phyloP scores from a whole-genome alignment of 1,284 basidiomycete genomes.

The Ganoderma sp. region DNA sequence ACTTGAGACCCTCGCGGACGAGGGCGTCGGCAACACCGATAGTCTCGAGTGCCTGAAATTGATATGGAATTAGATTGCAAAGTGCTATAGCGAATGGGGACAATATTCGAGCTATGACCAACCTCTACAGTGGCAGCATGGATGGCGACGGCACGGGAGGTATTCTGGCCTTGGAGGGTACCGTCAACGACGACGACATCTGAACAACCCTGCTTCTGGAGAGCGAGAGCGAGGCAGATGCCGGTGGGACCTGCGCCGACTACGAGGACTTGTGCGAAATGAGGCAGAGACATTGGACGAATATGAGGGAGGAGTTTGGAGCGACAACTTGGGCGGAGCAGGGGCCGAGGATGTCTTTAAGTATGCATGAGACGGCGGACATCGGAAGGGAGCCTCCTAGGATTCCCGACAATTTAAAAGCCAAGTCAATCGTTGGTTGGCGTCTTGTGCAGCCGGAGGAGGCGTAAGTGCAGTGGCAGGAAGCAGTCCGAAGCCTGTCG shows the following conservation, averaged over 20 bases:
- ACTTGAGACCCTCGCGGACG: constrained; percentile 47
- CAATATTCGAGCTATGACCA: background rate
- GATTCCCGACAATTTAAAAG: background rate
- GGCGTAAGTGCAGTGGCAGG: background rate
- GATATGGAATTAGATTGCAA: background rate
- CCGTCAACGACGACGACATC: constrained; percentile 58
- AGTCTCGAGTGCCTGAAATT: constrained; percentile 50
- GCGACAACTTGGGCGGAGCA: background rate
- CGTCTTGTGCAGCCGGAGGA: background rate
- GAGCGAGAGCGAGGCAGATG: constrained; percentile 50
- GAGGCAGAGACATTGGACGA: constrained; percentile 40
- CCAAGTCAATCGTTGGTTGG: background rate
- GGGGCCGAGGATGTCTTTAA: background rate
- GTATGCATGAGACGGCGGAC: background rate
- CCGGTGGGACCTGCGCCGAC: constrained; percentile 57
- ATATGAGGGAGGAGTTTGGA: background rate
- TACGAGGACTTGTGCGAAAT: constrained; percentile 46
- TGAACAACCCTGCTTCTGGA: constrained; percentile 48
- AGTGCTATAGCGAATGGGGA: background rate
- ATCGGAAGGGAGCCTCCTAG: background rate
- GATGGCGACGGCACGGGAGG: constrained; percentile 39
- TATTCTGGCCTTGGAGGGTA: constrained; percentile 33
- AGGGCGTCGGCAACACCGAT: constrained; percentile 52
- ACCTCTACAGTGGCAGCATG: constrained; percentile 44
- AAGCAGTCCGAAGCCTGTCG: background rate